Conservation (phyloP, 768 basidiomycete genomes). For the Xanthoconium stramineum region DNA sequence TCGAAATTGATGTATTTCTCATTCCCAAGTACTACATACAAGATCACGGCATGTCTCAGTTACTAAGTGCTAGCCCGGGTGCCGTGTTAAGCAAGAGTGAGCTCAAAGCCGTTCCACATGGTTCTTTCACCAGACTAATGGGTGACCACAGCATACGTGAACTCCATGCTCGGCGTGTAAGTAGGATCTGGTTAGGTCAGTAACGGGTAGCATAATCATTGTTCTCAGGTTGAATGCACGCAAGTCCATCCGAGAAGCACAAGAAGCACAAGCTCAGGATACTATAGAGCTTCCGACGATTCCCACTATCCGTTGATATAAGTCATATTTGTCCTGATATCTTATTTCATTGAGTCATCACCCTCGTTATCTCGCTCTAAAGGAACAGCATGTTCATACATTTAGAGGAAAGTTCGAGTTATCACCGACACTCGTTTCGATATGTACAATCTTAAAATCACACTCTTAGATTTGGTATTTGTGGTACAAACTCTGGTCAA, state of each 20-base stretch:
- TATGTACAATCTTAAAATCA: no score
- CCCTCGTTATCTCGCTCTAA: no score
- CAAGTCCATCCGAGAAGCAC: slow-evolving; percentile 17
- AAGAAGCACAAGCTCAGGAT: neutral
- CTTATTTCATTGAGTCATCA: no score
- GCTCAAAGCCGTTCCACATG: neutral
- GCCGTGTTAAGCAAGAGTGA: slow-evolving; percentile 18
- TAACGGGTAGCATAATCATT: neutral
- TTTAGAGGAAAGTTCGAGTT: no score
- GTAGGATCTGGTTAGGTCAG: neutral
- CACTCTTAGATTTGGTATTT: no score
- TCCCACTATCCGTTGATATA: slow-evolving; percentile 9
- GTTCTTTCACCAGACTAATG: neutral
- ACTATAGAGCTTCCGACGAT: slow-evolving; percentile 19
- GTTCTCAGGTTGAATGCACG: slow-evolving; percentile 14
- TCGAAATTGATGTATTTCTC: neutral
- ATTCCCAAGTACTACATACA: slow-evolving; percentile 17
- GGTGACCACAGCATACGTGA: slow-evolving; percentile 14
- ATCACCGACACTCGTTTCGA: no score
- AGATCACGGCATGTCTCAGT: neutral
- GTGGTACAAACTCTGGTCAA: no score
- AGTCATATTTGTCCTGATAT: no score
- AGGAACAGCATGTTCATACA: no score
- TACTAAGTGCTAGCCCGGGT: slow-evolving; percentile 10
- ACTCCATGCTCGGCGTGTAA: slow-evolving; percentile 27